Percentiles rank a stretch among this genome's conserved stretches.
phyloP scores from a whole-genome alignment of 2,329 filamentous ascomycete species.

The Pestalotiopsis sp. region DNA sequence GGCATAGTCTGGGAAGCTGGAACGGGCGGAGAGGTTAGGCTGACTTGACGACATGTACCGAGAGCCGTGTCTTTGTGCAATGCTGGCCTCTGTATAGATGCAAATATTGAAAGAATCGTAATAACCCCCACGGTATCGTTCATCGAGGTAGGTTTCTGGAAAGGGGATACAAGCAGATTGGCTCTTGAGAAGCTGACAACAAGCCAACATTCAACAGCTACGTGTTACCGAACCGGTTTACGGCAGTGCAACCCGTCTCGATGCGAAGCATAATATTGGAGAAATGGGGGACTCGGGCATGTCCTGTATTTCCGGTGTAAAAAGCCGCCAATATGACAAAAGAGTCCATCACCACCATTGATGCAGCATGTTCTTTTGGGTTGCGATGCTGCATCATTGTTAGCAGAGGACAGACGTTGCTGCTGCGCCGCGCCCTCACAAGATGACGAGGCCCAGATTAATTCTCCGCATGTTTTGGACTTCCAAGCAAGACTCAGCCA shows the following conservation, averaged over 20 bases:
- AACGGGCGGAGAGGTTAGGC: too few species aligned
- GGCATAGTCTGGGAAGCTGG: not conserved
- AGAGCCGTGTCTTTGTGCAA: too few species aligned
- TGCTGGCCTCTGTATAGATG: not conserved
- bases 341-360: slow-evolving; percentile 6
- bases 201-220: not conserved
- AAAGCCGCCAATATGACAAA: slow-evolving; percentile 9
- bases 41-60: too few species aligned
- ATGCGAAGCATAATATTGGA: not conserved
- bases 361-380: slow-evolving; percentile 3
- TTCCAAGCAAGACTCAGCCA: not conserved
- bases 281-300: not conserved
- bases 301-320: not conserved
- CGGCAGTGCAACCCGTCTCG: not conserved
- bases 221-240: not conserved
- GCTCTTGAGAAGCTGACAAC: not conserved
- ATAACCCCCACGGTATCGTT: not conserved
- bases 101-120: not conserved
- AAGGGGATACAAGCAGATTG: not conserved
- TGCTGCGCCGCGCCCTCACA: not conserved
- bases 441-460: not conserved
- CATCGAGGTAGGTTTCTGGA: not conserved
- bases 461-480: not conserved
- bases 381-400: not conserved
- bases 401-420: not conserved